Conservation (phyloP, 371 early-diverging fungal genomes). For the Mucor lusitanicus region DNA sequence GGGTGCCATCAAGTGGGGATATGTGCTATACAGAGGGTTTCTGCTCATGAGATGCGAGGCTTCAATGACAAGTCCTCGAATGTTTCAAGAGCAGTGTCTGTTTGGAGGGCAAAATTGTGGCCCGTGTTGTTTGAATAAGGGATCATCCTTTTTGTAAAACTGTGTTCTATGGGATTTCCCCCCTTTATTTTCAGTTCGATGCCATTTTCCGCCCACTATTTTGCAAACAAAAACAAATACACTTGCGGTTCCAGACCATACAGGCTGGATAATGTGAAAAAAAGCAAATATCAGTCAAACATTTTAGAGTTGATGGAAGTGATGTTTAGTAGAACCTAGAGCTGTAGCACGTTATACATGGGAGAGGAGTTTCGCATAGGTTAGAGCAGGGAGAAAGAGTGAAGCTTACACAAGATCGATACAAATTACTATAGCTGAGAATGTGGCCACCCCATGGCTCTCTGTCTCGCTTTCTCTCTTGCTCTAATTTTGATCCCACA, state of each 20-base stretch:
- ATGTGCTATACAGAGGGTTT: too few species aligned
- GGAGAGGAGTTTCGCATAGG: neutral
- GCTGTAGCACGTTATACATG: neutral
- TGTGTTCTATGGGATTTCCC: neutral
- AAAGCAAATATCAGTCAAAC: neutral
- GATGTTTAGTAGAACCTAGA: neutral
- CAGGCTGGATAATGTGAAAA: too few species aligned
- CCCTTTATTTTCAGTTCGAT: neutral
- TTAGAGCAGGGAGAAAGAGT: neutral
- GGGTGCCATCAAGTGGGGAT: too few species aligned
- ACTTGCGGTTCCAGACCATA: neutral
- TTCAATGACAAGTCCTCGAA: too few species aligned
- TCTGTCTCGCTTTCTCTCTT: neutral
- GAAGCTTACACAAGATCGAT: neutral
- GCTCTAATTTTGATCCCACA: neutral
- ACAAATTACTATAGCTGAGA: neutral
- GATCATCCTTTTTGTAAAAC: neutral
- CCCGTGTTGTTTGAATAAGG: neutral
- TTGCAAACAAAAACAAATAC: conserved; percentile 1
- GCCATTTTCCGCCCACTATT: neutral
- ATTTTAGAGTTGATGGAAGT: neutral
- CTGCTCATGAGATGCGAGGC: too few species aligned
- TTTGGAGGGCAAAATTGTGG: too few species aligned
- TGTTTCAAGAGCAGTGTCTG: too few species aligned
- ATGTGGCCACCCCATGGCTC: neutral